phyloP scores from a whole-genome alignment of 2,329 filamentous ascomycete species.

The Cladorrhinum sp. region DNA sequence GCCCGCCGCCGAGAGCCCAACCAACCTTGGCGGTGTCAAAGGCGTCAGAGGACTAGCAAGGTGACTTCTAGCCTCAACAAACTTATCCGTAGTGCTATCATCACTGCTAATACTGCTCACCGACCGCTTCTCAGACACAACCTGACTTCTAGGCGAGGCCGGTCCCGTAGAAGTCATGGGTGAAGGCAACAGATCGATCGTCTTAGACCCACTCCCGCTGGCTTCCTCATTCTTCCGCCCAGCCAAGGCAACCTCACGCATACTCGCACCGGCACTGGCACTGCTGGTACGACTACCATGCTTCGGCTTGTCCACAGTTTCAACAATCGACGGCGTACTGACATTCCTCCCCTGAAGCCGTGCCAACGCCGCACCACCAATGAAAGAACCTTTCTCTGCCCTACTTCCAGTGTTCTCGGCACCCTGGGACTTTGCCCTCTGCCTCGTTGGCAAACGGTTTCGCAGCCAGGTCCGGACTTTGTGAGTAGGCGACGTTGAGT shows the following conservation, averaged over 20 bases:
- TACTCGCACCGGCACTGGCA: constrained; percentile 19
- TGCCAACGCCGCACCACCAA: constrained; percentile 41
- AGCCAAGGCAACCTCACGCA: constrained; percentile 36
- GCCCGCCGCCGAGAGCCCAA: constrained; percentile 5
- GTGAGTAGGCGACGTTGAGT: constrained; percentile 24
- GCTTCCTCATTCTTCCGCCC: constrained; percentile 20
- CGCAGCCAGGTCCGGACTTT: constrained; percentile 45
- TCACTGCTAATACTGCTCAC: constrained; percentile 26
- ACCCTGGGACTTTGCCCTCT: constrained; percentile 28
- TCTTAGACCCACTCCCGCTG: constrained; percentile 13
- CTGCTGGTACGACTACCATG: constrained; percentile 17
- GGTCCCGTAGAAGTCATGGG: background rate
- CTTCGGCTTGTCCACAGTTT: constrained; percentile 20
- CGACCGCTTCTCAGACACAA: constrained; percentile 5
- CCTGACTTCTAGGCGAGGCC: constrained; percentile 6
- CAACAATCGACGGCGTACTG: constrained; percentile 7
- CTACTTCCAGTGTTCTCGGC: background rate
- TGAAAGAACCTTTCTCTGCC: constrained; percentile 32
- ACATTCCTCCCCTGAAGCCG: constrained; percentile 12
- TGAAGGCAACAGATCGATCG: background rate
- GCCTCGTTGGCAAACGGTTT: constrained; percentile 36
- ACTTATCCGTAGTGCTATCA: constrained; percentile 12
- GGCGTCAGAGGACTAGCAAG: constrained; percentile 24
- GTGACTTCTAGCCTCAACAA: constrained; percentile 28
- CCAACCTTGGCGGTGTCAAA: constrained; percentile 25